These are phyloP conservation scores for Pelargonium australe DNA, from an alignment of 441 rosid species.

Conservation along the genomic window DNA sequence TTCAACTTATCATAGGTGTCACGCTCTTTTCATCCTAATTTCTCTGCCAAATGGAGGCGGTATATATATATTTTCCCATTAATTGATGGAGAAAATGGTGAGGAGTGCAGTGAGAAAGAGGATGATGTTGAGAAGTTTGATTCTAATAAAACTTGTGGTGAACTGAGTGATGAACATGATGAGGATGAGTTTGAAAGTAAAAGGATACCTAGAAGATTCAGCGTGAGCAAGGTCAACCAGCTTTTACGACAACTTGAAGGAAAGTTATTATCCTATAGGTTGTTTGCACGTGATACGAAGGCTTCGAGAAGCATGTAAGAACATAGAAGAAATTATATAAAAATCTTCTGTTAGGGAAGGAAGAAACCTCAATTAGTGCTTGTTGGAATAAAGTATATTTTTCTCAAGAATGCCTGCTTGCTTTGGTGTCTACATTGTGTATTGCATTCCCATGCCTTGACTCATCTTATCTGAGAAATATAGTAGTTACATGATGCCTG, in stretches of 20 bases:
- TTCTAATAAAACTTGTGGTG: neutral
- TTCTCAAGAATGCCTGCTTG: neutral
- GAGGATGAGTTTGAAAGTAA: conserved; percentile 34
- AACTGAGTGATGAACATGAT: conserved; percentile 11
- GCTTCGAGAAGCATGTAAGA: conserved; percentile 90
- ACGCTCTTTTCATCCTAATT: conserved; percentile 88
- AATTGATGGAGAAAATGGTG: conserved; percentile 39
- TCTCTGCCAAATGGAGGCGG: conserved; percentile 95
- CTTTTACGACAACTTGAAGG: conserved; percentile 79
- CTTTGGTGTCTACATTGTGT: neutral
- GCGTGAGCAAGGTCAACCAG: conserved; percentile 58
- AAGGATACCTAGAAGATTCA: conserved; percentile 47
- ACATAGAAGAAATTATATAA: neutral
- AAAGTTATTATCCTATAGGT: conserved; percentile 69
- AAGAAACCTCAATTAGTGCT: neutral
- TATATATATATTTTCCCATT: conserved; percentile 86
- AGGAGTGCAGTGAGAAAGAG: conserved; percentile 28
- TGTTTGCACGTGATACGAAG: conserved; percentile 94
- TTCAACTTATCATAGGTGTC: conserved; percentile 51
- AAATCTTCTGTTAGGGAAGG: conserved; percentile 4
- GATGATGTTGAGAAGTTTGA: conserved; percentile 23
- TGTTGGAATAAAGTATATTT: no score
- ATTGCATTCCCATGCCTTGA: neutral
- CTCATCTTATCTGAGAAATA: no score
- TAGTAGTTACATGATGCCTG: no score